phyloP scores from a whole-genome alignment of 208 protist genomes.

The Entamoeba invadens region DNA sequence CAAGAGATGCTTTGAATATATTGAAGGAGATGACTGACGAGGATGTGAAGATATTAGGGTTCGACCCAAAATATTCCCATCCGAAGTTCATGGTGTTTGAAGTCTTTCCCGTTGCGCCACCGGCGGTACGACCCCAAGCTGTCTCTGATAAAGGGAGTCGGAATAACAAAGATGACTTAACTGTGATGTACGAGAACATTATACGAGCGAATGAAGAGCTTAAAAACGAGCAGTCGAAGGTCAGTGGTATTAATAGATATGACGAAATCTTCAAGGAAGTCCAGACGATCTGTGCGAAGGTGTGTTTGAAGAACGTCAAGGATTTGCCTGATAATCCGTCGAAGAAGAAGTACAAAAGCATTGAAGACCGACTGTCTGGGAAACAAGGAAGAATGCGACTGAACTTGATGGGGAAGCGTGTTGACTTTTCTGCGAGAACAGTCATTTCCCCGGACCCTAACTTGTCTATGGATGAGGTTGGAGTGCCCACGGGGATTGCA shows the following conservation, averaged over 20 bases:
- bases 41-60: conserved; percentile 53
- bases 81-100: conserved; percentile 81
- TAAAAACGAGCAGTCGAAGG: conserved; percentile 55
- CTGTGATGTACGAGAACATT: conserved; percentile 82
- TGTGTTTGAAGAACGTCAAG: conserved; percentile 84
- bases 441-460: conserved; percentile 80
- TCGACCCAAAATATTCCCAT: conserved; percentile 54
- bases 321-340: conserved; percentile 50
- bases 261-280: conserved; percentile 54
- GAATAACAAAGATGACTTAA: conserved; percentile 83
- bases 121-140: conserved; percentile 83
- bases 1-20: conserved; percentile 32
- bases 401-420: conserved; percentile 98
- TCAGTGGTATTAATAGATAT: conserved; percentile 59
- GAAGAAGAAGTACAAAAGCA: conserved; percentile 80
- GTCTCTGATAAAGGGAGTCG: conserved; percentile 54
- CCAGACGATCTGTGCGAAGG: conserved; percentile 84
- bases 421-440: conserved; percentile 94
- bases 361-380: conserved; percentile 88
- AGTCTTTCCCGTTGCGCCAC: conserved; percentile 77
- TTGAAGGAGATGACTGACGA: conserved; percentile 56
- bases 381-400: conserved; percentile 91
- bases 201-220: conserved; percentile 76
- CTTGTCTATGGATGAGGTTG: conserved; percentile 61
- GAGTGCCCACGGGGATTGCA: conserved; percentile 90